Evolutionary conservation across 768 basidiomycete species (phyloP).

Genomic region (Erythrobasidium yunnanense): DNA sequence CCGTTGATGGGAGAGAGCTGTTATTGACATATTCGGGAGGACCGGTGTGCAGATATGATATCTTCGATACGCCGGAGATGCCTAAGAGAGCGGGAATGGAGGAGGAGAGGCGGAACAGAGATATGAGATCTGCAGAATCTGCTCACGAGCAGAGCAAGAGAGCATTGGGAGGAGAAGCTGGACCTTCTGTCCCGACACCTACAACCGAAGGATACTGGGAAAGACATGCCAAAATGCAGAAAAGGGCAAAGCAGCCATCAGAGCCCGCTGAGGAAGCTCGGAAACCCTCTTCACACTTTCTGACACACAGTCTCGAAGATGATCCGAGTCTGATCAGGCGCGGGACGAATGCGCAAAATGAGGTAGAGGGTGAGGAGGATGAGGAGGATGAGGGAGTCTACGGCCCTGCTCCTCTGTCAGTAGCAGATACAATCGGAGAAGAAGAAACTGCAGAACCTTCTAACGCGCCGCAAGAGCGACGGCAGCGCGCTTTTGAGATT

Average conservation of each 20-base stretch:
- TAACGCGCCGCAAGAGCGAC: neutral
- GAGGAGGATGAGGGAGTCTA: no score
- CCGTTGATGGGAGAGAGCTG: slow-evolving; percentile 29
- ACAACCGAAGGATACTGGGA: neutral
- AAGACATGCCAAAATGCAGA: neutral
- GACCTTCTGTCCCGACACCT: no score
- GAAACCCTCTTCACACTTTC: neutral
- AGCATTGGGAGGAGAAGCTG: no score
- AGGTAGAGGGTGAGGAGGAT: no score
- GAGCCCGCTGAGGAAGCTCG: neutral
- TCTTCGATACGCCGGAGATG: slow-evolving; percentile 14
- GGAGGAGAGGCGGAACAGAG: neutral
- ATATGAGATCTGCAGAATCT: neutral
- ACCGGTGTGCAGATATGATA: slow-evolving; percentile 34
- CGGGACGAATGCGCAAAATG: no score
- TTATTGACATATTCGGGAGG: slow-evolving; percentile 30
- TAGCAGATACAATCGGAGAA: no score
- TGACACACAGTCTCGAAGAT: slow-evolving; percentile 1
- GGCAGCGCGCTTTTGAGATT: slow-evolving; percentile 6
- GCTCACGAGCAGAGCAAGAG: neutral
- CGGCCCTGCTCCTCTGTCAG: no score
- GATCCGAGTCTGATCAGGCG: neutral
- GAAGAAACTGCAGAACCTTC: no score
- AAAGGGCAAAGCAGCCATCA: neutral
- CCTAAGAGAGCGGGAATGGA: neutral